These are phyloP conservation scores for Trifolium repens DNA, from an alignment of 306 rosid genomes.

Conservation along the genomic window DNA sequence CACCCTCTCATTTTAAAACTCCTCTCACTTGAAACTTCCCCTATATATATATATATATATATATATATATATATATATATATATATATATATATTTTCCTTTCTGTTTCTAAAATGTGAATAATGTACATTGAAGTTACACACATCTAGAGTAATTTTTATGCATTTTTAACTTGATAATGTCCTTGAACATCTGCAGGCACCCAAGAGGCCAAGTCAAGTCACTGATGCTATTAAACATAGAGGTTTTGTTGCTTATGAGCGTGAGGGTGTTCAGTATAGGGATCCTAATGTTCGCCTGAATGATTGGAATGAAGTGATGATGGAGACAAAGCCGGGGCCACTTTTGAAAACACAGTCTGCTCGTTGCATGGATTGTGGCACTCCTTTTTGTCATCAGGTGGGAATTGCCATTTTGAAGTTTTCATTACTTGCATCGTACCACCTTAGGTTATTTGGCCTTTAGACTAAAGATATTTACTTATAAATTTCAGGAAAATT, in stretches of 20 bases:
- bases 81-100: background rate
- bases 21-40: no score
- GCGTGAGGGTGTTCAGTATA: slow-evolving; percentile 91
- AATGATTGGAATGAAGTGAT: slow-evolving; percentile 92
- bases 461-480: slow-evolving; percentile 22
- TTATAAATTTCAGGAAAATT: slow-evolving; percentile 71
- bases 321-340: slow-evolving; percentile 91
- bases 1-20: no score
- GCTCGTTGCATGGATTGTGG: slow-evolving; percentile 99
- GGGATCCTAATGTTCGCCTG: slow-evolving; percentile 88
- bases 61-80: no score
- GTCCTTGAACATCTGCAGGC: slow-evolving; percentile 46
- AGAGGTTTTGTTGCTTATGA: slow-evolving; percentile 93
- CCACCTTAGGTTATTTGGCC: background rate
- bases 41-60: no score
- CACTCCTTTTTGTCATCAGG: slow-evolving; percentile 99
- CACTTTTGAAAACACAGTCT: slow-evolving; percentile 91
- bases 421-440: slow-evolving; percentile 13
- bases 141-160: background rate
- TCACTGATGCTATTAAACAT: slow-evolving; percentile 76
- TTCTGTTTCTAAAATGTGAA: background rate
- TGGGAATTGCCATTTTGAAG: slow-evolving; percentile 30
- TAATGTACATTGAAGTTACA: background rate
- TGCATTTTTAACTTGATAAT: slow-evolving; percentile 24
- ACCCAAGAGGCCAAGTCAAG: slow-evolving; percentile 74